These are phyloP conservation scores for Salix caprea DNA, from an alignment of 345 rosid species.

Conservation along the genomic window DNA sequence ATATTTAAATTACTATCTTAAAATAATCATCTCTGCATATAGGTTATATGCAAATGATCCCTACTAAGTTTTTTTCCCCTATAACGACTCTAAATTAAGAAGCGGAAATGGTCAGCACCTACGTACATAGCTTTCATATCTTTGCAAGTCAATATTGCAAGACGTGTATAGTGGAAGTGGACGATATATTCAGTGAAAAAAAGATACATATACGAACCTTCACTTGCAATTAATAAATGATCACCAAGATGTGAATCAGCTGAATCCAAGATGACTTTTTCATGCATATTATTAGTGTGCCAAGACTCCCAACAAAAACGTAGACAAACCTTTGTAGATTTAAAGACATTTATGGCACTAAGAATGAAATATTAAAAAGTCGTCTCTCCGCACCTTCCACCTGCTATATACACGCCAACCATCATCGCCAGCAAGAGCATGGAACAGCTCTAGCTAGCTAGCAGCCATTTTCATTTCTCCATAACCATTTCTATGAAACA, in stretches of 20 bases:
- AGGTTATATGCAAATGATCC: too few species aligned
- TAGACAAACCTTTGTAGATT: background rate
- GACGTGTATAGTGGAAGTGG: too few species aligned
- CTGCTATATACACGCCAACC: background rate
- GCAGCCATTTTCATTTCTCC: background rate
- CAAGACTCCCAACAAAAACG: background rate
- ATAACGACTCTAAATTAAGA: too few species aligned
- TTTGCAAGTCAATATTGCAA: background rate
- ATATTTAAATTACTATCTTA: too few species aligned
- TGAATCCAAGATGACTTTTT: background rate
- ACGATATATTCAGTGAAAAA: too few species aligned
- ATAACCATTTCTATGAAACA: constrained; percentile 10
- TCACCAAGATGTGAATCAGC: background rate
- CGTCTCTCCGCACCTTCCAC: background rate
- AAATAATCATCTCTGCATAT: too few species aligned
- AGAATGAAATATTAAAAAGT: background rate
- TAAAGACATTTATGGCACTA: background rate
- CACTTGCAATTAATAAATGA: too few species aligned
- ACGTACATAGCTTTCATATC: too few species aligned
- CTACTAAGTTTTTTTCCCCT: fast-evolving
- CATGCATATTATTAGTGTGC: background rate
- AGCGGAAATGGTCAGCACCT: too few species aligned
- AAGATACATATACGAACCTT: too few species aligned
- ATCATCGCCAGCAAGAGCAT: background rate
- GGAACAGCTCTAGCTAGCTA: background rate